Percentiles rank a stretch among this genome's conserved stretches.
phyloP scores from a whole-genome alignment of 2,329 filamentous ascomycete species.

The Pyrenophora tritici-repentis region DNA sequence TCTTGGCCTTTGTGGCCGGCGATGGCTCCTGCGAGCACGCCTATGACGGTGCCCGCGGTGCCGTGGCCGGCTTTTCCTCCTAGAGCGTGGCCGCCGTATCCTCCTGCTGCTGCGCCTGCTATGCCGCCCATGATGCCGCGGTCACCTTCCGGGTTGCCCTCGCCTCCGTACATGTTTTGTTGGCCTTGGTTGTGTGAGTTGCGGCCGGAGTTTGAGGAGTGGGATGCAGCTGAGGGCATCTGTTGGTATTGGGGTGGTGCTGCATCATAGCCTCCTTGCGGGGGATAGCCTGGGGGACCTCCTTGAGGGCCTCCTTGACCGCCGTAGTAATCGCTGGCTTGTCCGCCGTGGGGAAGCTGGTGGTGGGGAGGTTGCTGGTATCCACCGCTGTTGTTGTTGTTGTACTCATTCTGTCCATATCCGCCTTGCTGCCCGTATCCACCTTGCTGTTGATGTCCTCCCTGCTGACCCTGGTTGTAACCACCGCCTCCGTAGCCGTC shows the following conservation, averaged over 20 bases:
- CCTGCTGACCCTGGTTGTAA: conserved; percentile 9
- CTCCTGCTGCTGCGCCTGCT: conserved; percentile 34
- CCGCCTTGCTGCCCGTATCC: conserved; percentile 10
- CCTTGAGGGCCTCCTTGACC: conserved; percentile 8
- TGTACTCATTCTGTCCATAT: conserved; percentile 10
- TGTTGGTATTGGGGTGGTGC: conserved; percentile 23
- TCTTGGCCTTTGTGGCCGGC: conserved; percentile 33
- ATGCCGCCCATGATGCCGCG: conserved; percentile 35
- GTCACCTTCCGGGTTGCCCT: conserved; percentile 29
- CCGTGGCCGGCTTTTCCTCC: conserved; percentile 33
- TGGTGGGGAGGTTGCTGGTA: conserved; percentile 14
- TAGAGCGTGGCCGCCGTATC: conserved; percentile 33
- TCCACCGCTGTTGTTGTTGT: conserved; percentile 15
- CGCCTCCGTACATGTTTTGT: conserved; percentile 28
- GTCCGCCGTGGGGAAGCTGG: conserved; percentile 12
- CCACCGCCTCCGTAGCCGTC: conserved; percentile 6
- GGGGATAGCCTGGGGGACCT: conserved; percentile 1
- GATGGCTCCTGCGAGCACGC: conserved; percentile 32
- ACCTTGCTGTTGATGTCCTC: background rate
- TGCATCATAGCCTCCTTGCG: conserved; percentile 11
- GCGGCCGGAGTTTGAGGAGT: conserved; percentile 29
- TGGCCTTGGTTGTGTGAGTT: conserved; percentile 31
- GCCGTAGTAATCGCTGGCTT: conserved; percentile 22
- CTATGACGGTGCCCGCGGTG: conserved; percentile 28
- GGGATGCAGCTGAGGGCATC: conserved; percentile 23